A percentile compares a stretch with the other conserved stretches of the same genome.
Conservation (phyloP, 805 yeast species). For the Saturnispora ahearnii region DNA sequence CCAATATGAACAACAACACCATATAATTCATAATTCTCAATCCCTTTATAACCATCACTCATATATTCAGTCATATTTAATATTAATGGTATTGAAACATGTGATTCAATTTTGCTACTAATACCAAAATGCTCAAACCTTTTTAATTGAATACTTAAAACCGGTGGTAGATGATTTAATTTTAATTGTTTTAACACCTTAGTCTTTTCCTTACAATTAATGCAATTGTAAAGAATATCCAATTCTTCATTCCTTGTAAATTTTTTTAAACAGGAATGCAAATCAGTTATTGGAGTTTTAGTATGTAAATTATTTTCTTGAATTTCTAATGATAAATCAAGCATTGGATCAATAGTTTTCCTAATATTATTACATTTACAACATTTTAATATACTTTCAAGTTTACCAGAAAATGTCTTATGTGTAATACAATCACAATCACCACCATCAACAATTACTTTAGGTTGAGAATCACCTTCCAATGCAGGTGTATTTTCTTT, state of each 20-base stretch:
- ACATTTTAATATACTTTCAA: conserved; percentile 75
- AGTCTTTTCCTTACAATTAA: conserved; percentile 50
- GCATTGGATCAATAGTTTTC: conserved; percentile 76
- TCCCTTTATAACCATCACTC: conserved; percentile 8
- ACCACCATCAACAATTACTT: background rate
- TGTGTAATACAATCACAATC: conserved; percentile 75
- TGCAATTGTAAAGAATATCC: conserved; percentile 67
- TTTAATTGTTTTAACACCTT: conserved; percentile 66
- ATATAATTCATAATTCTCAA: conserved; percentile 59
- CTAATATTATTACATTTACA: conserved; percentile 54
- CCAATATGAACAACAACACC: conserved; percentile 89
- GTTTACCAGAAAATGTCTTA: conserved; percentile 70
- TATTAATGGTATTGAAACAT: conserved; percentile 62
- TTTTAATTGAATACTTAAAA: conserved; percentile 77
- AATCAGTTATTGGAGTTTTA: conserved; percentile 20
- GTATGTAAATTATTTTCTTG: conserved; percentile 26
- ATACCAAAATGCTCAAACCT: conserved; percentile 56
- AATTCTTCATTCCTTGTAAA: conserved; percentile 73
- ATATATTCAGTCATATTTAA: conserved; percentile 62
- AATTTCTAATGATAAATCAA: conserved; percentile 81
- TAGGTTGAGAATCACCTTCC: conserved; percentile 5
- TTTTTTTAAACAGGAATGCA: conserved; percentile 61
- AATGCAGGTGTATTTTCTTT: conserved; percentile 19
- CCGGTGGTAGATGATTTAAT: conserved; percentile 63
- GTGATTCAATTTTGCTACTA: conserved; percentile 66